Evolutionary conservation across 805 yeast genomes (phyloP).

Genomic region (Martiniozyma abietophila): DNA sequence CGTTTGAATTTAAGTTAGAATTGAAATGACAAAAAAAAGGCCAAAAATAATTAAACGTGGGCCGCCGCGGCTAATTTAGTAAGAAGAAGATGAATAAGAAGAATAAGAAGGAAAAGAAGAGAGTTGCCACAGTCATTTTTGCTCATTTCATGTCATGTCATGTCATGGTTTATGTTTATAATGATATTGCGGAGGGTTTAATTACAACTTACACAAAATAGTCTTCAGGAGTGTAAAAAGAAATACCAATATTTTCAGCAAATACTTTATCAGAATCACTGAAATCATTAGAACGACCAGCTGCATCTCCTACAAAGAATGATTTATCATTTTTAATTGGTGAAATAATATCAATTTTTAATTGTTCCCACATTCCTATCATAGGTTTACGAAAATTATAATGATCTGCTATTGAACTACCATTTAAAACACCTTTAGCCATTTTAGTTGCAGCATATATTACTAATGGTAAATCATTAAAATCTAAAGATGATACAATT

Average conservation of each 20-base stretch:
- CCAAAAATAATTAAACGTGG: too few relatives aligned
- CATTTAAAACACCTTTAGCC: conserved; percentile 32
- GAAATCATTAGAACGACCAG: conserved; percentile 71
- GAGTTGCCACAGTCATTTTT: not conserved
- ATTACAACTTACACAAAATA: too few relatives aligned
- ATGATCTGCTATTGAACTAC: too few relatives aligned
- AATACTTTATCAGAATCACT: conserved; percentile 71
- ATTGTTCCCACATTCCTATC: conserved; percentile 64
- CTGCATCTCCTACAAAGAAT: conserved; percentile 92
- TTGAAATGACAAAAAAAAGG: too few relatives aligned
- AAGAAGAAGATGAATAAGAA: too few relatives aligned
- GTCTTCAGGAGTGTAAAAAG: conserved; percentile 61
- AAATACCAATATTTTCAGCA: conserved; percentile 48
- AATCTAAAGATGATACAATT: conserved; percentile 20
- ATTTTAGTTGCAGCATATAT: conserved; percentile 59
- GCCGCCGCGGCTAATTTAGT: too few relatives aligned
- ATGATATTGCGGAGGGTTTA: too few relatives aligned
- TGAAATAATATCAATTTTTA: conserved; percentile 38
- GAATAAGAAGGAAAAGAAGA: not conserved
- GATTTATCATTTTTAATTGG: too few relatives aligned
- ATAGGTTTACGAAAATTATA: conserved; percentile 58
- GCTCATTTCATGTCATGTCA: too few relatives aligned
- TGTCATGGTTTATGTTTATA: too few relatives aligned
- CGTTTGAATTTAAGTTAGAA: too few relatives aligned
- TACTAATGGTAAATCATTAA: conserved; percentile 27